Conservation (phyloP, 495 filamentous ascomycete genomes). For the Thozetella sp. region DNA sequence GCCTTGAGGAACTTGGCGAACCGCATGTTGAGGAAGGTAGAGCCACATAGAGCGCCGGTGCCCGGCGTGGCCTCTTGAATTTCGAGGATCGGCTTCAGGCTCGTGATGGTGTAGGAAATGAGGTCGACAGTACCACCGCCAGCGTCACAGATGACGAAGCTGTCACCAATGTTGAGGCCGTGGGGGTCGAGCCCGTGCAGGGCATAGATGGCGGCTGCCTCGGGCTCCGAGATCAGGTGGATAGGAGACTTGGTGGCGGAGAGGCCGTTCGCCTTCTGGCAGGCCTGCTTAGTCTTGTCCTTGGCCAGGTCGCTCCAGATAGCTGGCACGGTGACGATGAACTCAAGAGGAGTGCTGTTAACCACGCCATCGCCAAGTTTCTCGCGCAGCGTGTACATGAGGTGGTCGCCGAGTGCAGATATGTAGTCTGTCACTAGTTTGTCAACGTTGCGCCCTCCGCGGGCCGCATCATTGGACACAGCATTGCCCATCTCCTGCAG, state of each 20-base stretch:
- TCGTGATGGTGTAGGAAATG: slow-evolving; percentile 55
- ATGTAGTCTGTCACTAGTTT: slow-evolving; percentile 46
- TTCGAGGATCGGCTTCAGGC: slow-evolving; percentile 44
- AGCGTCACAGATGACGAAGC: slow-evolving; percentile 59
- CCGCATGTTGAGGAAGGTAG: slow-evolving; percentile 51
- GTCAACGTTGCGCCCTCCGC: slow-evolving; percentile 28
- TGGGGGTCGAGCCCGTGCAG: slow-evolving; percentile 45
- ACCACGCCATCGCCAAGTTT: slow-evolving; percentile 40
- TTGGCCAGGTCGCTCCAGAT: slow-evolving; percentile 58
- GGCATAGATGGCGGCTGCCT: slow-evolving; percentile 59
- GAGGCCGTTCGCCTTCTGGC: slow-evolving; percentile 40
- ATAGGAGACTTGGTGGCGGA: slow-evolving; percentile 31
- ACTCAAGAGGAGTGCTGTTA: slow-evolving; percentile 36
- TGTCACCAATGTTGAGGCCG: slow-evolving; percentile 44
- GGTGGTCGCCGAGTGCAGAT: slow-evolving; percentile 39
- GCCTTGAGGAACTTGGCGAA: slow-evolving; percentile 46
- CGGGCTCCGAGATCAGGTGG: slow-evolving; percentile 53
- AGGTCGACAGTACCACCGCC: slow-evolving; percentile 63
- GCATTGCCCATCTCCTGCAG: slow-evolving; percentile 23
- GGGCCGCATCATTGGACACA: slow-evolving; percentile 29
- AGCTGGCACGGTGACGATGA: slow-evolving; percentile 57
- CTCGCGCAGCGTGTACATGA: slow-evolving; percentile 31
- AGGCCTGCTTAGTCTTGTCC: slow-evolving; percentile 42
- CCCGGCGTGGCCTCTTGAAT: slow-evolving; percentile 50
- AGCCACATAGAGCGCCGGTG: slow-evolving; percentile 59